Conservation (phyloP, 1,139 yeast genomes). For the Kodamaea fungicola region DNA sequence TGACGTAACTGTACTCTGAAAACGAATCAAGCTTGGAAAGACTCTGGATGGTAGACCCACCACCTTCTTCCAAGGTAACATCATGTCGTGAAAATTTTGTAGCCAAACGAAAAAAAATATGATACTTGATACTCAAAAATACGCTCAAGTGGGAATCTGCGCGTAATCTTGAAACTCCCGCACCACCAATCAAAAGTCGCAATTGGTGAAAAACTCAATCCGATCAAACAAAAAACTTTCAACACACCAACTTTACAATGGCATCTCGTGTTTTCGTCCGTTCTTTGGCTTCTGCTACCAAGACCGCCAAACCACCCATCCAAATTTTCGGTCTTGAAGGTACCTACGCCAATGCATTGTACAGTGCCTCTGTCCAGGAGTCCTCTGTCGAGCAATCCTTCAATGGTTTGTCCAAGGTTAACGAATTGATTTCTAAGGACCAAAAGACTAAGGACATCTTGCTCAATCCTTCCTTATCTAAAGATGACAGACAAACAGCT, state of each 20-base stretch:
- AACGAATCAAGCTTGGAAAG: constrained; percentile 8
- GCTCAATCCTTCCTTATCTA: constrained; percentile 79
- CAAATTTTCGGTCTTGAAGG: constrained; percentile 96
- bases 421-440: constrained; percentile 58
- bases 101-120: constrained; percentile 4
- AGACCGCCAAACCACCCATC: constrained; percentile 76
- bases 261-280: constrained; percentile 69
- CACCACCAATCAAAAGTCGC: constrained; percentile 1
- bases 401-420: constrained; percentile 60
- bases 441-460: constrained; percentile 59
- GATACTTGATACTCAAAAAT: constrained; percentile 2
- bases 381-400: constrained; percentile 72
- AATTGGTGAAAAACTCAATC: constrained; percentile 5
- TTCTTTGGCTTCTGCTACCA: constrained; percentile 65
- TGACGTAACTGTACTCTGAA: constrained; percentile 18
- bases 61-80: constrained; percentile 14
- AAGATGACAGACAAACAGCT: constrained; percentile 69
- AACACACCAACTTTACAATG: constrained; percentile 28
- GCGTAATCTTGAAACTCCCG: constrained; percentile 2
- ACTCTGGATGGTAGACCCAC: constrained; percentile 2
- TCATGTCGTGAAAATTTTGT: constrained; percentile 7
- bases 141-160: neutral
- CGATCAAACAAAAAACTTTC: constrained; percentile 7
- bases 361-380: constrained; percentile 85
- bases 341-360: constrained; percentile 93